These are phyloP conservation scores for Cudoniella acicularis DNA, from an alignment of 495 filamentous ascomycete species.

Conservation along the genomic window DNA sequence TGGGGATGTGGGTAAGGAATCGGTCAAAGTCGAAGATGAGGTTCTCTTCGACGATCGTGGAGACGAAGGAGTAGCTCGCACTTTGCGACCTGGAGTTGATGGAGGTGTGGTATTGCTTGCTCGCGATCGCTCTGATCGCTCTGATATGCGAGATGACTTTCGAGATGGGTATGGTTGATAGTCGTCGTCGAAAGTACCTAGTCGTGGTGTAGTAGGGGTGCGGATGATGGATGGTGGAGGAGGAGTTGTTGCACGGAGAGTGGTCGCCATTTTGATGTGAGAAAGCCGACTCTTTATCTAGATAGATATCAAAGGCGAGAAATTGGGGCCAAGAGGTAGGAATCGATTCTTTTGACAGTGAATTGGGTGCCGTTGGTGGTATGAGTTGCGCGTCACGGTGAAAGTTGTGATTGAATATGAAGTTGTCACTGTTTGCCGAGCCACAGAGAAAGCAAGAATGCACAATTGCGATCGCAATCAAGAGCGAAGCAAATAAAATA, in stretches of 20 bases:
- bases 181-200: slow-evolving; percentile 56
- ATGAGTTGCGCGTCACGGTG: too few relatives aligned
- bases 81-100: slow-evolving; percentile 26
- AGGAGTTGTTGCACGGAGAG: slow-evolving; percentile 47
- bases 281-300: too few relatives aligned
- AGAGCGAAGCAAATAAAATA: not conserved
- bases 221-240: slow-evolving; percentile 55
- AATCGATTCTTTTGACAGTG: too few relatives aligned
- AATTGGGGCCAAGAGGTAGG: too few relatives aligned
- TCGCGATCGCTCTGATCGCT: slow-evolving; percentile 13
- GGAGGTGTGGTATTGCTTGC: slow-evolving; percentile 24
- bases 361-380: too few relatives aligned
- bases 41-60: slow-evolving; percentile 37
- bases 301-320: not conserved
- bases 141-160: slow-evolving; percentile 49
- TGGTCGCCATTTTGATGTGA: slow-evolving; percentile 47
- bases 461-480: not conserved
- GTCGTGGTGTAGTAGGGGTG: slow-evolving; percentile 72
- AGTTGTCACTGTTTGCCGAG: not conserved
- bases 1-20: slow-evolving; percentile 30
- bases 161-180: slow-evolving; percentile 67
- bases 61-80: slow-evolving; percentile 37
- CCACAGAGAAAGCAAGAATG: not conserved
- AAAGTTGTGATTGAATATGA: not conserved
- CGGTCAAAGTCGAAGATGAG: slow-evolving; percentile 26